Evolutionary conservation across 805 yeast genomes (phyloP), one percentile per base, ranked within the genome.

Genomic region (Ogataea sp.): DNA sequence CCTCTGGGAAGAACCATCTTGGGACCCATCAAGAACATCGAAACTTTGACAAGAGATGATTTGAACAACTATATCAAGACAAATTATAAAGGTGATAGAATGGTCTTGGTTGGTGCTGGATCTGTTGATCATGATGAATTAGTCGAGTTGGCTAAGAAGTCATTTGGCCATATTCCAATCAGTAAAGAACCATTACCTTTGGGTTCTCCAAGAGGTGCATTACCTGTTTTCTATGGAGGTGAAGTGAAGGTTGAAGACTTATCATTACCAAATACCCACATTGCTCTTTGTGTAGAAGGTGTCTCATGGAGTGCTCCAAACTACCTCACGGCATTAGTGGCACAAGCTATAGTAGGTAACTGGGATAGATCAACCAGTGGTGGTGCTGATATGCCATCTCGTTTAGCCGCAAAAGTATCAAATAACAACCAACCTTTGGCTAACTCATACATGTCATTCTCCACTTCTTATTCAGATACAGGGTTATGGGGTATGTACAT

Each of bases 21-120:
- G 43, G 99, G 99, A 0, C 97, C 99, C 16, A 74, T 88, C 44
- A 84, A 84, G 46, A 82, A 88, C 61, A 93, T 93, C 54, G 75
- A 76, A 57, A 76, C 88, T 28, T 86, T 93, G 48, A 70, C 81
- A 47, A 73, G 86, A 55, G 65, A 68, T 6, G 96, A 93, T 59
- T 70, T 93, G 56, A 78, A 75, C 41, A 71, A 76, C 49, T 93
- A 89, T 62, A 93, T 93, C 53, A 65, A 71, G 26, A 78, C 81
- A 32, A 93, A 93, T 67, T 93, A 93, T 65, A 84, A 83, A 55
- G 95, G 97, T 32, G 97, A 93, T 64, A 72, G 97, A 55, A 93
- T 93, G 97, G 97, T 93, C 1, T 70, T 93, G n/a, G 95, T 89
- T 31, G 97, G 96, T 32, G 88, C 94, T 1, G 99, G 99, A 18